phyloP scores from a whole-genome alignment of 179 eudicot species.

The Sideroxylon spinosum region DNA sequence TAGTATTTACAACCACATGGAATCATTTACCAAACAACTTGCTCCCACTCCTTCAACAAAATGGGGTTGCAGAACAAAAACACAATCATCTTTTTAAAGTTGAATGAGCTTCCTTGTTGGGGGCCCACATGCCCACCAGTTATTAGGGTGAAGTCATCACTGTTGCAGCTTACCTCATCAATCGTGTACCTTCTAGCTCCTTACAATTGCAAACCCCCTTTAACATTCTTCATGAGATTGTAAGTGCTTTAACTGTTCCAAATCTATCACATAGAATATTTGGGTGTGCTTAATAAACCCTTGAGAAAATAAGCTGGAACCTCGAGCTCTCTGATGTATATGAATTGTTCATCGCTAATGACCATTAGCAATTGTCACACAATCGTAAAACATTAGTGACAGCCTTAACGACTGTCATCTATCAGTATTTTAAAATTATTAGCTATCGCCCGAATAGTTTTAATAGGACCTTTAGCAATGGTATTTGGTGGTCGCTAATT shows the following conservation, averaged over 20 bases:
- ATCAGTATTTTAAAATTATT: too few relatives aligned
- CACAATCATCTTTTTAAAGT: not conserved
- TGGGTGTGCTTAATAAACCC: too few relatives aligned
- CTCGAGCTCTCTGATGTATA: not conserved
- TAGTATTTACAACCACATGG: not conserved
- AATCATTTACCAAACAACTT: not conserved
- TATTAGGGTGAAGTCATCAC: not conserved
- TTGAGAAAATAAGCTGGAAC: not conserved
- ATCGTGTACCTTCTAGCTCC: not conserved
- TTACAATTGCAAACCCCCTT: constrained; percentile 4
- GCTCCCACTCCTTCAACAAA: not conserved
- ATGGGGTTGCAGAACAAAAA: not conserved
- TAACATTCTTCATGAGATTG: not conserved
- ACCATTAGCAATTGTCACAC: too few relatives aligned
- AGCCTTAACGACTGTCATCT: too few relatives aligned
- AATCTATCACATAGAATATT: too few relatives aligned
- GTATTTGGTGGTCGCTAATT: too few relatives aligned
- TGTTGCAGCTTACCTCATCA: not conserved
- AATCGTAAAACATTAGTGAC: too few relatives aligned
- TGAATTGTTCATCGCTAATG: not conserved
- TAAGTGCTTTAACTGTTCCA: too few relatives aligned
- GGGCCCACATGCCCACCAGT: not conserved
- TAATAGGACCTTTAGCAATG: too few relatives aligned
- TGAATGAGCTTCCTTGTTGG: not conserved
- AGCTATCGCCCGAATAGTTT: too few relatives aligned